Conservation (phyloP, 2,329 filamentous ascomycete genomes). For the Amauroascus verrucosus region DNA sequence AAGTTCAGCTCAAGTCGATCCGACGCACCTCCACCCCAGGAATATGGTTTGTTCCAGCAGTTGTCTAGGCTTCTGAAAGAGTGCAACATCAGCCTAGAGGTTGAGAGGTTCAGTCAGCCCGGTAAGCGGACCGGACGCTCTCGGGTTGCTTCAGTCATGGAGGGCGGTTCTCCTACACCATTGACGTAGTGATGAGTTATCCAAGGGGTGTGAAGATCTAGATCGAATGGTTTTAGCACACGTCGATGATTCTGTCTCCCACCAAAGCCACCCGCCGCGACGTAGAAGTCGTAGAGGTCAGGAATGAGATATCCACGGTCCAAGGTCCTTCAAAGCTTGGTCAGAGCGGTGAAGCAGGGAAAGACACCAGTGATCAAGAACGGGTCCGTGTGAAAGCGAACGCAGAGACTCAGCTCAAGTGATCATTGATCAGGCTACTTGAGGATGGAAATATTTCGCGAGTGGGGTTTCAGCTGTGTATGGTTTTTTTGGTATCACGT, state of each 20-base stretch:
- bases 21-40: neutral
- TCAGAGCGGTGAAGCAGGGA: neutral
- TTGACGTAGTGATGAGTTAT: too few relatives aligned
- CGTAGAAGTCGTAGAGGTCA: too few relatives aligned
- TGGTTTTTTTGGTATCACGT: neutral
- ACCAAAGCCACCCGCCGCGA: too few relatives aligned
- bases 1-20: constrained; percentile 4
- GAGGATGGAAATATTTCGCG: neutral
- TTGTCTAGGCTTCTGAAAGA: neutral
- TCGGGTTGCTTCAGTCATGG: neutral
- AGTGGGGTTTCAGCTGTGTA: neutral
- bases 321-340: neutral
- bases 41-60: neutral
- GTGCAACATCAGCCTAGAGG: neutral
- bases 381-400: neutral
- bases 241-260: too few relatives aligned
- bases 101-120: neutral
- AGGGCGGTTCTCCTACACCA: neutral
- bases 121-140: neutral
- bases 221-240: neutral
- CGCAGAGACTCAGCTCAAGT: neutral
- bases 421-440: neutral
- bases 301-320: neutral
- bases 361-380: neutral
- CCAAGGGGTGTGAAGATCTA: too few relatives aligned